phyloP scores from a whole-genome alignment of 345 rosid species.

The Eutrema heterophyllum region DNA sequence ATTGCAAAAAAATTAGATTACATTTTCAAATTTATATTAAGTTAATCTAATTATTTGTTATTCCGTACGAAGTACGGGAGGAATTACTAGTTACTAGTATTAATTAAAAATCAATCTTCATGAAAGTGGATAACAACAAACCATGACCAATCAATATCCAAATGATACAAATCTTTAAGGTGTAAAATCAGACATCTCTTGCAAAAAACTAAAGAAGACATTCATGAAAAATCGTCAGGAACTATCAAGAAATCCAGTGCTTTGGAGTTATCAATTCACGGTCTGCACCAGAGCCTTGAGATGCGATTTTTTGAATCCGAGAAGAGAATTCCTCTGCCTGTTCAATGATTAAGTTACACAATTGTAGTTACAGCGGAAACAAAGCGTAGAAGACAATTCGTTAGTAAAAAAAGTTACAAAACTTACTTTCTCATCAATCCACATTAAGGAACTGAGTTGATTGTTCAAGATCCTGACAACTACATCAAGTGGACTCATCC shows the following conservation, averaged over 20 bases:
- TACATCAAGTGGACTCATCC: constrained; percentile 85
- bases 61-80: no score
- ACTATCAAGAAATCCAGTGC: constrained; percentile 63
- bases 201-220: background rate
- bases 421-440: constrained; percentile 91
- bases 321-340: constrained; percentile 96
- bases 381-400: background rate
- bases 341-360: constrained; percentile 1
- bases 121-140: background rate
- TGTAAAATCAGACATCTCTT: background rate
- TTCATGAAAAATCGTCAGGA: background rate
- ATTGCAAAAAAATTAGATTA: no score
- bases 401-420: background rate
- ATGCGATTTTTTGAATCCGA: constrained; percentile 65
- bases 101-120: background rate
- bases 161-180: constrained; percentile 11
- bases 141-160: background rate
- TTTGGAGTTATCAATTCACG: constrained; percentile 55
- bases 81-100: no score
- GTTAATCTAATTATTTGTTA: no score
- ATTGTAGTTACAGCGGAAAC: background rate
- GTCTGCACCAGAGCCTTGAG: constrained; percentile 64
- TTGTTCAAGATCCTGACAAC: constrained; percentile 89
- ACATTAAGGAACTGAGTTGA: constrained; percentile 93
- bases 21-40: no score